Base-by-base conservation (phyloP, 73 alveolate genomes). In the Urostyla sp. region DNA sequence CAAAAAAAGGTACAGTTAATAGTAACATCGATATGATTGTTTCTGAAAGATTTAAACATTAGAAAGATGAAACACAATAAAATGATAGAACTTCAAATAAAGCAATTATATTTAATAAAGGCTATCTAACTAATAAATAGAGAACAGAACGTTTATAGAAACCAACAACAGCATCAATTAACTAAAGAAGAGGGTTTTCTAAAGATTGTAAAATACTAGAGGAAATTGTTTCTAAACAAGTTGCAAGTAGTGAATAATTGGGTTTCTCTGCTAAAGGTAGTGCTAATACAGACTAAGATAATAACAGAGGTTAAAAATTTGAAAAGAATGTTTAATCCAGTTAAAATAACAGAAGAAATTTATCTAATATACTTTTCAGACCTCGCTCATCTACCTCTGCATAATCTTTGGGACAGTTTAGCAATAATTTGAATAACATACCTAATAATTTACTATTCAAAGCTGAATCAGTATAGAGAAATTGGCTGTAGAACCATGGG, bases 401-500 rank as follows among this genome's bases (percentile, higher is more conserved):
- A 11, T 5, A 3, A 31, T 15, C 32, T 7, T 5, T 8, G 8
- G n/a, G 8, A 28, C 6, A 31, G 16, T 35, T 5, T 1, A 58
- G 7, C 4, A 36, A 13, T 28, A 27, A 8, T 26, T 6, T 16
- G 23, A 34, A 10, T 58, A n/a, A 15, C 5, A 27, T 63, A 20
- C 79, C 79, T 4, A 63, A 40, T 63, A 63, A 60, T 63, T 18
- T 63, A 46, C 1, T 63, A 20, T 69, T 46, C 30, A 34, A 69
- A 27, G 67, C 83, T 4, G 83, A 69, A 6, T 69, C 83, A 3
- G 60, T 46, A 4, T 79, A 88, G 57, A 80, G 96, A 60, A 74
- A 89, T 10, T 90, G 96, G 96, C 79, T 90, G 31, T 69, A 67
- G 26, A 78, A 60, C 48, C 94, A 90, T 53, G 96, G 96, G 1